Percentiles rank a stretch among this genome's conserved stretches.
phyloP scores from a whole-genome alignment of 2,329 filamentous ascomycete species.

The Falciphora oryzae region DNA sequence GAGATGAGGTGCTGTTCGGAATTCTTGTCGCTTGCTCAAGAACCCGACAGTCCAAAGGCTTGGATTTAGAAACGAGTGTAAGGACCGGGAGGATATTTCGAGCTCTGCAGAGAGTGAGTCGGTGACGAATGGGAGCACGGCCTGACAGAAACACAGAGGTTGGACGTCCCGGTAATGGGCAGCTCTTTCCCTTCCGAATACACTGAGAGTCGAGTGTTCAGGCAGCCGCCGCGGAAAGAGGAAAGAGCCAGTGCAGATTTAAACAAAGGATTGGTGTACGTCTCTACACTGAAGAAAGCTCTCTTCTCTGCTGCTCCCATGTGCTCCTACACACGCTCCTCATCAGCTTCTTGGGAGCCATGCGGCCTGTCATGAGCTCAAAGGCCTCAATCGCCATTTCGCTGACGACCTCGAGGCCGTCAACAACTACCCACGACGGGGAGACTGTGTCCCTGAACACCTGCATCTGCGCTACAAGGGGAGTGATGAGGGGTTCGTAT shows the following conservation, averaged over 20 bases:
- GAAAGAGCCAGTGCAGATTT: not conserved
- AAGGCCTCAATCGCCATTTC: conserved; percentile 75
- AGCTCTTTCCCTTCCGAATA: not conserved
- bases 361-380: conserved; percentile 67
- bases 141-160: not conserved
- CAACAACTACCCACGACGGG: conserved; percentile 63
- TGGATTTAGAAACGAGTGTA: not conserved
- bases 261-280: not conserved
- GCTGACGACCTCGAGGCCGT: conserved; percentile 65
- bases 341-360: conserved; percentile 65
- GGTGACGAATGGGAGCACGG: too few species aligned
- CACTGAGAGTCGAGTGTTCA: not conserved
- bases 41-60: too few species aligned
- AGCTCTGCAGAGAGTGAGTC: too few species aligned
- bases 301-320: conserved; percentile 32
- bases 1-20: not conserved
- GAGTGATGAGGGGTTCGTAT: conserved; percentile 65
- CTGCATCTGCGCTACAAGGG: conserved; percentile 61
- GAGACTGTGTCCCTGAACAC: conserved; percentile 39
- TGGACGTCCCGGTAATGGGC: not conserved
- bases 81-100: not conserved
- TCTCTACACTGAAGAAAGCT: conserved; percentile 16
- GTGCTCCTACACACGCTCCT: conserved; percentile 46
- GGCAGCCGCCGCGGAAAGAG: not conserved
- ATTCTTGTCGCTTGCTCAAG: too few species aligned